Evolutionary conservation across 805 yeast species (phyloP).

Genomic region (Lipomyces starkeyi): DNA sequence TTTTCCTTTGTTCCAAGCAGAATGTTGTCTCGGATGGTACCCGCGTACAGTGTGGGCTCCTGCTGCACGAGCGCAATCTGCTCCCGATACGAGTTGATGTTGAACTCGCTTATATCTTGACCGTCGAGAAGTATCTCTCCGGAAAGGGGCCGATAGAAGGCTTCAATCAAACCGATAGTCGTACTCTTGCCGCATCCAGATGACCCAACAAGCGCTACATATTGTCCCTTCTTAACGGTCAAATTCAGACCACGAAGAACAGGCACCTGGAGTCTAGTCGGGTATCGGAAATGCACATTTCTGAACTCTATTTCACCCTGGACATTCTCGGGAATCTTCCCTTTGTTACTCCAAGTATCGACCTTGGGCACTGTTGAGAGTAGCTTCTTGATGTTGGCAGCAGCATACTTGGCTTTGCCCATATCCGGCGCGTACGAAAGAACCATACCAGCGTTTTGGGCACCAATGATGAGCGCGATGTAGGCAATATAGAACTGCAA

Average conservation of each 20-base stretch:
- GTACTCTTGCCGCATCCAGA: conserved; percentile 57
- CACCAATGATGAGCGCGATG: conserved; percentile 49
- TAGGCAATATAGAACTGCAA: conserved; percentile 50
- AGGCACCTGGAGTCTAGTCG: conserved; percentile 43
- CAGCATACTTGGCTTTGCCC: conserved; percentile 51
- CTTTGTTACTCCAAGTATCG: conserved; percentile 44
- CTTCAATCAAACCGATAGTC: conserved; percentile 59
- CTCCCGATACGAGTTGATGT: conserved; percentile 57
- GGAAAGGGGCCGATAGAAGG: conserved; percentile 29
- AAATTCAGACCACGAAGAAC: conserved; percentile 42
- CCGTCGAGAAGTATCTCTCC: conserved; percentile 34
- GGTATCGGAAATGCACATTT: conserved; percentile 45
- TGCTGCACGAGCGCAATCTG: conserved; percentile 69
- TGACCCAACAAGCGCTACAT: conserved; percentile 94
- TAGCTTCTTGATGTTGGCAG: conserved; percentile 45
- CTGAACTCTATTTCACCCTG: conserved; percentile 63
- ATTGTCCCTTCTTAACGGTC: conserved; percentile 70
- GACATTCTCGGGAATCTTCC: conserved; percentile 39
- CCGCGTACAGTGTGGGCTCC: conserved; percentile 70
- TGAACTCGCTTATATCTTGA: conserved; percentile 39
- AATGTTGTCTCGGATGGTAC: conserved; percentile 77
- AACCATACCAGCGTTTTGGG: conserved; percentile 51
- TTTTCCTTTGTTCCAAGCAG: conserved; percentile 47
- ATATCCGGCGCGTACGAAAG: conserved; percentile 53
- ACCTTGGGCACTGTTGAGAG: conserved; percentile 46